A percentile compares a stretch with the other conserved stretches of the same genome.
phyloP scores from a whole-genome alignment of 495 filamentous ascomycete species.

The Trichoderma erinaceum region DNA sequence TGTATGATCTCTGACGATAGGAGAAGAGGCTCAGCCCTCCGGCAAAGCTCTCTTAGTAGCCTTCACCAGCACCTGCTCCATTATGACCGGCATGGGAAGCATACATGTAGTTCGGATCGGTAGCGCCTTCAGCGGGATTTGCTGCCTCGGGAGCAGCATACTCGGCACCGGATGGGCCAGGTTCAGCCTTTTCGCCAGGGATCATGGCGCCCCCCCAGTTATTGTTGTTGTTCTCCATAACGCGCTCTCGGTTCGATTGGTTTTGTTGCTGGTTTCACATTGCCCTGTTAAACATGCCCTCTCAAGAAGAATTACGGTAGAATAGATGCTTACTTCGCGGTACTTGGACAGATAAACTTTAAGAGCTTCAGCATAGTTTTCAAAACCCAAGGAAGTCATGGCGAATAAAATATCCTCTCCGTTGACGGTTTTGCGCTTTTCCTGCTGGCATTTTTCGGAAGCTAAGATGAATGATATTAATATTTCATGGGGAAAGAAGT shows the following conservation, averaged over 20 bases:
- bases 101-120: conserved; percentile 55
- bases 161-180: conserved; percentile 40
- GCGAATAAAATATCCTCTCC: conserved; percentile 98
- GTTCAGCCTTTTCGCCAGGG: conserved; percentile 30
- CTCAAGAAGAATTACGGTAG: conserved; percentile 18
- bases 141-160: conserved; percentile 55
- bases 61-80: conserved; percentile 52
- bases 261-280: conserved; percentile 13
- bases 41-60: conserved; percentile 23
- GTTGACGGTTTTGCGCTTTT: conserved; percentile 98
- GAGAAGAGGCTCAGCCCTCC: neutral
- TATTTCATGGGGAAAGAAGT: conserved; percentile 23
- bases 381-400: conserved; percentile 97
- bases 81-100: conserved; percentile 62
- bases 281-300: conserved; percentile 13
- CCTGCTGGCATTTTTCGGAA: conserved; percentile 98
- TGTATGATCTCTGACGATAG: too few species aligned
- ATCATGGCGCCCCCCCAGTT: conserved; percentile 16
- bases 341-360: conserved; percentile 98
- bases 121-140: conserved; percentile 50
- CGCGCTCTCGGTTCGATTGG: conserved; percentile 13
- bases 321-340: conserved; percentile 71
- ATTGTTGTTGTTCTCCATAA: conserved; percentile 17
- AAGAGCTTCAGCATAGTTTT: conserved; percentile 95
- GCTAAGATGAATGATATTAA: conserved; percentile 50